Conservation (phyloP, 1,139 yeast genomes). For the Candida sp. region DNA sequence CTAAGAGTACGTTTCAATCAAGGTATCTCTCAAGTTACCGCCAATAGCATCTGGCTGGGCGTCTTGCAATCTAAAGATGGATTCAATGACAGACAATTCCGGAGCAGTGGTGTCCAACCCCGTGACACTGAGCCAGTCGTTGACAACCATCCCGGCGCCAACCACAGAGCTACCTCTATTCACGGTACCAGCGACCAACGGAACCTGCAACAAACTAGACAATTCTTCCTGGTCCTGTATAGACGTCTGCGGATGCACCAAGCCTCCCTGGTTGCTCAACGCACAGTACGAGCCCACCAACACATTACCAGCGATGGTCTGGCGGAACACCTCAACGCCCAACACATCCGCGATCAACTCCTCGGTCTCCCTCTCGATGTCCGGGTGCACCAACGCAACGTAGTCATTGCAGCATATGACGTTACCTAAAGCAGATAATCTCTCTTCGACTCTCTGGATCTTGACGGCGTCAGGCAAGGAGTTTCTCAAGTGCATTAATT, state of each 20-base stretch:
- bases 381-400: slow-evolving; percentile 99
- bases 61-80: slow-evolving; percentile 91
- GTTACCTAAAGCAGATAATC: slow-evolving; percentile 95
- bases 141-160: slow-evolving; percentile 99
- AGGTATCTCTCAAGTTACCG: slow-evolving; percentile 86
- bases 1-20: slow-evolving; percentile 80
- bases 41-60: slow-evolving; percentile 86
- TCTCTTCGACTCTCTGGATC: slow-evolving; percentile 98
- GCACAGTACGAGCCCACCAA: slow-evolving; percentile 97
- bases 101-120: slow-evolving; percentile 99
- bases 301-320: slow-evolving; percentile 98
- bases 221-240: slow-evolving; percentile 98
- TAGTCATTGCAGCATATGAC: slow-evolving; percentile 99
- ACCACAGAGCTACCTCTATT: slow-evolving; percentile 98
- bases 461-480: slow-evolving; percentile 96
- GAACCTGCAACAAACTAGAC: slow-evolving; percentile 94
- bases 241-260: slow-evolving; percentile 97
- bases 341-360: slow-evolving; percentile 98
- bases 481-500: slow-evolving; percentile 96
- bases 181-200: slow-evolving; percentile 98
- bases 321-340: slow-evolving; percentile 99
- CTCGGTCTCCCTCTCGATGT: slow-evolving; percentile 98
- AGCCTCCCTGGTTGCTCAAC: slow-evolving; percentile 96
- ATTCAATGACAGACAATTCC: slow-evolving; percentile 94
- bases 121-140: slow-evolving; percentile 97